Base-by-base conservation (phyloP, 345 rosid species). In the Corymbia maculata region DNA sequence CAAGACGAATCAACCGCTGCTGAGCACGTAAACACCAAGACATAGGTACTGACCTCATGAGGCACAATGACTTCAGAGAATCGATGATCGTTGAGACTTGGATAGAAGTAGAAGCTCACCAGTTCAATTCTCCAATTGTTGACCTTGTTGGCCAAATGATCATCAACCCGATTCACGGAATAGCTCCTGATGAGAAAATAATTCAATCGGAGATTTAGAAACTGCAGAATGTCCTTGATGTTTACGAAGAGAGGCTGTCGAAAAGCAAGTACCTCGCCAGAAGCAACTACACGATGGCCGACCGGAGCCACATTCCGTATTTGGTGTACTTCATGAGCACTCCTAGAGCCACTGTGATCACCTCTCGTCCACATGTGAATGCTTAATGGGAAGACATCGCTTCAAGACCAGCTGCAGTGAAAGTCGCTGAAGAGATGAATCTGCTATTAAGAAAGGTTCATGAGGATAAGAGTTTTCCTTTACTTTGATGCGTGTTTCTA, bases 21-120 rank as follows among this genome's bases (percentile, higher is more conserved):
- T 45, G 93, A 51, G 92, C 94, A 30, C 86, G 87, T 57, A 92
- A 92, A 61, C 88, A 89, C 82, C 88, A 68, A 49, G 91, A 89
- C 24, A 87, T 44, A 11, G 92, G 97, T 4, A 86, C 88, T 8
- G 91, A 91, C 61, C 89, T 91, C 42, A 88, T 88, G 53, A 82
- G 88, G 22, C 82, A 89, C 4, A 12, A n/a, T 21, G 86, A 88
- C 85, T 85, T 89, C 87, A 85, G 28, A 55, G 92, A 90, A 79
- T 90, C 44, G 2, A 55, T 75, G 66, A 53, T 64, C 85, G 89
- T 87, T 49, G 94, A 90, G 36, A 85, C 89, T 86, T 95, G 95
- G 97, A 87, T 92, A 86, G 88, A 93, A 64, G 94, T 91, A 4
- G 95, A 93, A 86, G 90, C 91, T 45, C 94, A 92, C 89, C 94